These are phyloP conservation scores for Saccharomyces hybrid DNA, from an alignment of 1,139 yeast species.

Conservation along the genomic window DNA sequence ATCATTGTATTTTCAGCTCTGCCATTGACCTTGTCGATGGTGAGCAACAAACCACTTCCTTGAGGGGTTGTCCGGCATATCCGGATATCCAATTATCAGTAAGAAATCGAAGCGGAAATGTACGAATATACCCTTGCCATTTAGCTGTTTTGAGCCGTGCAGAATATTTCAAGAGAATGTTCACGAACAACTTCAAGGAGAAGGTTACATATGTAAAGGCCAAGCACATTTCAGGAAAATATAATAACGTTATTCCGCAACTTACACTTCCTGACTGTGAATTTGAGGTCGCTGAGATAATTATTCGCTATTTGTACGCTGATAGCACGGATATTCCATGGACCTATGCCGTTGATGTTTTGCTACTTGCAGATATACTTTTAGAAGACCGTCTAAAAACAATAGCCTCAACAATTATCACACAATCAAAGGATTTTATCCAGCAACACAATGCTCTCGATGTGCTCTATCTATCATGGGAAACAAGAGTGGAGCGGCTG, in stretches of 20 bases:
- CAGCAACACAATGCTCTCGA: conserved; percentile 42
- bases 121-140: conserved; percentile 52
- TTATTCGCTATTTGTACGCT: conserved; percentile 52
- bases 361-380: conserved; percentile 55
- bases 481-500: conserved; percentile 52
- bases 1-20: conserved; percentile 35
- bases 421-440: conserved; percentile 33
- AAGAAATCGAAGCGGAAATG: conserved; percentile 24
- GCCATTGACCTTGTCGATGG: conserved; percentile 3
- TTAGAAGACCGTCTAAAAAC: conserved; percentile 57
- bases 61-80: conserved; percentile 25
- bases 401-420: conserved; percentile 54
- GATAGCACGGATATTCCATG: conserved; percentile 51
- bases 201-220: conserved; percentile 22
- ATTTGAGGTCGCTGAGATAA: conserved; percentile 43
- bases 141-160: conserved; percentile 52
- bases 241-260: conserved; percentile 26
- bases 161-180: conserved; percentile 60
- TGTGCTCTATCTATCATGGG: conserved; percentile 60
- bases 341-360: conserved; percentile 44
- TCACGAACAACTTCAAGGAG: conserved; percentile 43
- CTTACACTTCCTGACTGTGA: conserved; percentile 37
- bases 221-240: conserved; percentile 8
- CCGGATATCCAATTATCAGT: conserved; percentile 47
- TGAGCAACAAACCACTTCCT: not conserved